phyloP scores from a whole-genome alignment of 106 monocot genomes.

The Allium cepa region DNA sequence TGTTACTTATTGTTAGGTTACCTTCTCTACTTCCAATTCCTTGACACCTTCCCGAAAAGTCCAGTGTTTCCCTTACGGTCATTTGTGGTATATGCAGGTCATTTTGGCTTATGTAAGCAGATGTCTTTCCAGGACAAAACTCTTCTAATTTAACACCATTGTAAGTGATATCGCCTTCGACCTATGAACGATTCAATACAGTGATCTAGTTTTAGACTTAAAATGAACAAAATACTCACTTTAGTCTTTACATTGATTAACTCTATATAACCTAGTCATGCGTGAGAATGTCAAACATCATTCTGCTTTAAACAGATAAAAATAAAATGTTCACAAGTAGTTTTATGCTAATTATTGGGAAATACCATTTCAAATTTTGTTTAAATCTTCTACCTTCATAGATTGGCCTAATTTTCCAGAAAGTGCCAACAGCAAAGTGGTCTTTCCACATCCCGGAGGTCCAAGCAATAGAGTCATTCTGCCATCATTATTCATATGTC shows the following conservation, averaged over 20 bases:
- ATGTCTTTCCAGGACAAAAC: conserved; percentile 18
- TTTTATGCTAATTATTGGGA: no score
- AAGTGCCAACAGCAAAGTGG: no score
- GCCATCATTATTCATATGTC: no score
- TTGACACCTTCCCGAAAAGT: conserved; percentile 19
- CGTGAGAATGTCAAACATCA: not conserved
- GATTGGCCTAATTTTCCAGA: no score
- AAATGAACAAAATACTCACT: no score
- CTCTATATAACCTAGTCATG: not conserved
- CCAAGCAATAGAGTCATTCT: no score
- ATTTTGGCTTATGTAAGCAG: conserved; percentile 19
- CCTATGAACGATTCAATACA: not conserved
- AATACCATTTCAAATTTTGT: no score
- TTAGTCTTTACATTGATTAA: not conserved
- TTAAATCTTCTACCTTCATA: no score
- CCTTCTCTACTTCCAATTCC: conserved; percentile 19
- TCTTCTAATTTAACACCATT: conserved; percentile 17
- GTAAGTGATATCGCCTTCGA: conserved; percentile 12
- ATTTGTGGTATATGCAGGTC: conserved; percentile 20
- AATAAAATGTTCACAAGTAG: no score
- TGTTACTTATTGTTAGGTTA: conserved; percentile 29
- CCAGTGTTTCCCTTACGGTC: conserved; percentile 27
- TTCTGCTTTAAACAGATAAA: not conserved
- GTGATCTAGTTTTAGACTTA: not conserved
- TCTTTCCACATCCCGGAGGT: no score